Conservation (phyloP, 208 protist species). For the Jaenimonas drosophilae region DNA sequence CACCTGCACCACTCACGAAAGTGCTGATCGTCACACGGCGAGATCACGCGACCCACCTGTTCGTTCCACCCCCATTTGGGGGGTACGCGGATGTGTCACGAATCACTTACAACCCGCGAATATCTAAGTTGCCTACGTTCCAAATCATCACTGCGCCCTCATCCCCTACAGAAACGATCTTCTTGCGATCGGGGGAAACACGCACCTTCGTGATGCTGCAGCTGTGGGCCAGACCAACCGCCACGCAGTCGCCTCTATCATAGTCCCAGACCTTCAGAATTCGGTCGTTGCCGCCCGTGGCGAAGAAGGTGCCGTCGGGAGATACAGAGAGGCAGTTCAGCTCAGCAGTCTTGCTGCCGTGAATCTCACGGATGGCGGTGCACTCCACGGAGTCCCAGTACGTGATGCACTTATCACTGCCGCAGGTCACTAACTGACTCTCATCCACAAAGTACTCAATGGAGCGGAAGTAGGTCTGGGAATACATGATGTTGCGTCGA, state of each 20-base stretch:
- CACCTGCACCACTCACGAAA: too few species aligned
- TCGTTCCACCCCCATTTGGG: too few species aligned
- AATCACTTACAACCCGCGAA: constrained; percentile 14
- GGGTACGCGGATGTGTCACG: too few species aligned
- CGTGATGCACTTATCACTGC: constrained; percentile 89
- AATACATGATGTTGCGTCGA: constrained; percentile 93
- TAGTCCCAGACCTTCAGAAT: constrained; percentile 95
- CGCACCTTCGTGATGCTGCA: constrained; percentile 89
- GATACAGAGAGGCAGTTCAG: constrained; percentile 88
- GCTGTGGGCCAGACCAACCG: constrained; percentile 89
- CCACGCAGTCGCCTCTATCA: constrained; percentile 81
- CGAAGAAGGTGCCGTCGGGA: constrained; percentile 83
- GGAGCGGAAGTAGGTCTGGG: constrained; percentile 91
- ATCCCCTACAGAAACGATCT: constrained; percentile 89
- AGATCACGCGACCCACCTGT: not conserved
- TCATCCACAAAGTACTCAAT: constrained; percentile 89
- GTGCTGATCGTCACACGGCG: not conserved
- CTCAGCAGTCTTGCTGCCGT: constrained; percentile 85
- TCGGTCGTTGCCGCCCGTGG: constrained; percentile 86
- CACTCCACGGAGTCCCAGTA: constrained; percentile 96
- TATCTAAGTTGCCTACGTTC: constrained; percentile 52
- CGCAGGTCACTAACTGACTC: constrained; percentile 91
- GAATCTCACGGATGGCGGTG: constrained; percentile 88
- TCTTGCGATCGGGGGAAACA: constrained; percentile 81
- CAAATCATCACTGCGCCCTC: constrained; percentile 93